phyloP scores from a whole-genome alignment of 2,329 filamentous ascomycete genomes.

The Epichloe elymi region DNA sequence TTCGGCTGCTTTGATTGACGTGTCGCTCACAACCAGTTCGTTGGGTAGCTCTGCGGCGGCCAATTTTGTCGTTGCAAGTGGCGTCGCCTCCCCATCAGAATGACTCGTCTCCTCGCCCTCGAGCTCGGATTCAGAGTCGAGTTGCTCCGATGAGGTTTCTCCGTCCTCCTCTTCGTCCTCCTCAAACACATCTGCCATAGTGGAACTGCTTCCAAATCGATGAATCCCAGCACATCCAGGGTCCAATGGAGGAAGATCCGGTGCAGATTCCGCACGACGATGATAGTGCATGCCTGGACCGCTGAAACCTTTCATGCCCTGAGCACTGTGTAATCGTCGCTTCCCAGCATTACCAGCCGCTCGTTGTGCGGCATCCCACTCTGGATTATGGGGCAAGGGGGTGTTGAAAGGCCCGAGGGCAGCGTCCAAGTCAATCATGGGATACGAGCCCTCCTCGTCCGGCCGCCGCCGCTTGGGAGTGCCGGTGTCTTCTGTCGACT shows the following conservation, averaged over 20 bases:
- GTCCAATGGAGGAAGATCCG: conserved; percentile 66
- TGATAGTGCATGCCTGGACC: conserved; percentile 65
- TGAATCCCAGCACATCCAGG: conserved; percentile 41
- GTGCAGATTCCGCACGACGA: conserved; percentile 66
- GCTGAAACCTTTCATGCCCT: conserved; percentile 53
- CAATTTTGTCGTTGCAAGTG: conserved; percentile 14
- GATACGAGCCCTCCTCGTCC: conserved; percentile 55
- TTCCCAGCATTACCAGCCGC: conserved; percentile 40
- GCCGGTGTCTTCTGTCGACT: conserved; percentile 12
- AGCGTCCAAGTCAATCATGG: conserved; percentile 88
- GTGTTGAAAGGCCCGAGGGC: conserved; percentile 89
- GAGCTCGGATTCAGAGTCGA: neutral
- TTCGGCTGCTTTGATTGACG: conserved; percentile 7
- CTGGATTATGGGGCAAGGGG: conserved; percentile 50
- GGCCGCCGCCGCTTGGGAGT: conserved; percentile 18
- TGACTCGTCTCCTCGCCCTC: conserved; percentile 23
- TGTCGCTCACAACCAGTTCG: conserved; percentile 4
- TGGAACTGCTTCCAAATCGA: conserved; percentile 52
- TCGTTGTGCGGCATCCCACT: conserved; percentile 54
- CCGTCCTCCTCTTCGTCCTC: conserved; percentile 67
- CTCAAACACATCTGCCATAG: conserved; percentile 79
- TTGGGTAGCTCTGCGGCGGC: neutral
- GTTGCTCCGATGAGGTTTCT: conserved; percentile 21
- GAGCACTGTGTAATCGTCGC: conserved; percentile 64
- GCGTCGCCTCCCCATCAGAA: conserved; percentile 27